Evolutionary conservation across 208 protist genomes (phyloP), one percentile per base, ranked within the genome.

Genomic region (Leishmania tarentolae): DNA sequence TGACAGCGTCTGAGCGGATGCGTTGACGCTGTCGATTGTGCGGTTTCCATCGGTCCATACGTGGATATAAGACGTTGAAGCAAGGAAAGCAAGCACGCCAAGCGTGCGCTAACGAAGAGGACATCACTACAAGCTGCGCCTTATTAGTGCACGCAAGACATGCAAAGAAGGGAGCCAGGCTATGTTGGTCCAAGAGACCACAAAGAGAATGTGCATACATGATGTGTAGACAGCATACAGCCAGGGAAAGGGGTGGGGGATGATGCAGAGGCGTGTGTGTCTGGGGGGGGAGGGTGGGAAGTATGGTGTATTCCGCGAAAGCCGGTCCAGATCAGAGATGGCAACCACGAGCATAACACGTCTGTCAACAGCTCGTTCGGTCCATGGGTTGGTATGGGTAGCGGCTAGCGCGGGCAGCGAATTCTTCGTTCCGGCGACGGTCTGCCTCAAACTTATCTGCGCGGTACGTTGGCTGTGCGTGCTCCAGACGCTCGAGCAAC

Each of bases 361-460:
- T 42, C n/a, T 0, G 56, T 73, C 46, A 53, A 0, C 52, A 52
- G 0, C 40, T 8, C 13, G 72, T 21, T 31, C 75, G 53, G 84
- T 87, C 80, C 80, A 91, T 75, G 42, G 88, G 86, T 11, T 78
- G 61, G 78, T 93, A 92, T 66, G 88, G 83, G 78, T 92, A 95
- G 73, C 88, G 89, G 69, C 88, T 89, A 17, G 93, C 78, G 42
- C 87, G 89, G 7, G 68, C 84, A 13, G 90, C 90, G 69, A 88
- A 85, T 59, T 85, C 83, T 75, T 95, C 88, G 79, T 95, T 93
- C 31, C 81, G 70, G 37, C 76, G 76, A 57, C 87, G 83, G 77
- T 92, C 90, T 0, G 61, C 72, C 68, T 90, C 85, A 66, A 91
- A 84, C 68, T 93, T 91, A 19, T 87, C 86, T 17, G 86, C 28